Base-by-base conservation (phyloP, 805 yeast genomes). In the Wickerhamomyces silvicola region DNA sequence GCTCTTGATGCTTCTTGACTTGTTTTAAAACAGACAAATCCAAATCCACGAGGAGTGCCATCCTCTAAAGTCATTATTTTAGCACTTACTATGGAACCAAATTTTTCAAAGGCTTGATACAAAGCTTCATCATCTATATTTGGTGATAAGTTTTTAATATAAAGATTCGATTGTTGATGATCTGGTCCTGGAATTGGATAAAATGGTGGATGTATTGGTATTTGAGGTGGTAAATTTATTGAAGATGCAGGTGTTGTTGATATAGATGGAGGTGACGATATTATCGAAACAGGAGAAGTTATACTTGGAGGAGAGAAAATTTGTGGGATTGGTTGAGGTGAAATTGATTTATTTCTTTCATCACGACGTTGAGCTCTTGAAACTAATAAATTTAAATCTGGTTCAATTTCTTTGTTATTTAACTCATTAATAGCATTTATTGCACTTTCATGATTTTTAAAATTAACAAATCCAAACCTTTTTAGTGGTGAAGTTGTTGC, bases 21-120 rank as follows among this genome's bases (percentile, higher is more conserved):
- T 29, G 59, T 57, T 48, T 72, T 74, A 50, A 66, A 83, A 54
- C 85, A 81, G 28, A 82, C 83, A 60, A 82, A 82, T 29, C 90
- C 92, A 52, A 76, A 82, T 18, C 90, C 87, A 50, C 77, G 69
- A 16, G 87, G 74, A 37, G 63, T 63, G 3, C 50, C 51, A 10
- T 40, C 41, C 16, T 45, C 50, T 1, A 54, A 19, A 6, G 73
- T 68, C 68, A 75, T 72, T 11, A 75, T 59, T 39, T 68, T 70
- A 15, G 76, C 72, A 29, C 70, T 62, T 10, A 68, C 59, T 18
- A 75, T 68, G 18, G 52, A 49, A n/a, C 81, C 81, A 48, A 52
- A 73, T 25, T 49, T 45, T 5, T 52, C 43, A 45, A 75, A 75
- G 22, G 62, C 41, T 2, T 50, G 45, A 17, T 48, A 41, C 23